These are phyloP conservation scores for Zalaria sp. DNA, from an alignment of 2,329 filamentous ascomycete genomes.

Conservation along the genomic window DNA sequence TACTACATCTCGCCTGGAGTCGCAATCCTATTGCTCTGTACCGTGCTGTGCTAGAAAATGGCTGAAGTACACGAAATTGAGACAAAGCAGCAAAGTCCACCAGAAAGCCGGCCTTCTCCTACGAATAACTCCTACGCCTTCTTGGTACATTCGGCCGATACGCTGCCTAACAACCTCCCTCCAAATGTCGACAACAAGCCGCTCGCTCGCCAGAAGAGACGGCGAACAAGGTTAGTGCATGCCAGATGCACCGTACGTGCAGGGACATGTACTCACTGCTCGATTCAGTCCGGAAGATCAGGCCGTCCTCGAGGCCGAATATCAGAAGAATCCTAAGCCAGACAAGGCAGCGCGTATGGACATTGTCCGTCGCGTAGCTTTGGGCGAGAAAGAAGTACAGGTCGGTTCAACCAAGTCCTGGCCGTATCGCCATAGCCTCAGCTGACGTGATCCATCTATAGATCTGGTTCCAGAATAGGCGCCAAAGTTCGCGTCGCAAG, in stretches of 20 bases:
- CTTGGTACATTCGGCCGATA: constrained; percentile 45
- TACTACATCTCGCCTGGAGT: too few species aligned
- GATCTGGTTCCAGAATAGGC: constrained; percentile 97
- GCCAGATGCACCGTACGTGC: neutral
- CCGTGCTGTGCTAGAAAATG: too few species aligned
- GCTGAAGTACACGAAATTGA: too few species aligned
- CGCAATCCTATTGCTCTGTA: too few species aligned
- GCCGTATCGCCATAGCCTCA: neutral
- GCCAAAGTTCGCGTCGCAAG: constrained; percentile 84
- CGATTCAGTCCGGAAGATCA: constrained; percentile 66
- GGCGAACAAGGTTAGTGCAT: constrained; percentile 42
- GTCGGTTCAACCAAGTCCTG: constrained; percentile 35
- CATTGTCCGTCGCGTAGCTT: constrained; percentile 70
- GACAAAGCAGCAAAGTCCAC: too few species aligned
- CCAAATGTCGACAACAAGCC: constrained; percentile 46
- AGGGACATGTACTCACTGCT: neutral
- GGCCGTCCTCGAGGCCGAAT: constrained; percentile 73
- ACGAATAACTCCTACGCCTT: constrained; percentile 35
- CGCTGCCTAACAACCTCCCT: constrained; percentile 40
- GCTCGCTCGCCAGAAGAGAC: constrained; percentile 45
- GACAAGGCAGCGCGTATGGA: constrained; percentile 77
- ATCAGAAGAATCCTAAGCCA: constrained; percentile 73
- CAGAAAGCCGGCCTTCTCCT: too few species aligned
- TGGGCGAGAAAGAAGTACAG: constrained; percentile 95
- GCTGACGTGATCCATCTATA: constrained; percentile 25